Evolutionary conservation across 108 stramenopile genomes (phyloP).

Genomic region (Fragilariopsis cylindrus): DNA sequence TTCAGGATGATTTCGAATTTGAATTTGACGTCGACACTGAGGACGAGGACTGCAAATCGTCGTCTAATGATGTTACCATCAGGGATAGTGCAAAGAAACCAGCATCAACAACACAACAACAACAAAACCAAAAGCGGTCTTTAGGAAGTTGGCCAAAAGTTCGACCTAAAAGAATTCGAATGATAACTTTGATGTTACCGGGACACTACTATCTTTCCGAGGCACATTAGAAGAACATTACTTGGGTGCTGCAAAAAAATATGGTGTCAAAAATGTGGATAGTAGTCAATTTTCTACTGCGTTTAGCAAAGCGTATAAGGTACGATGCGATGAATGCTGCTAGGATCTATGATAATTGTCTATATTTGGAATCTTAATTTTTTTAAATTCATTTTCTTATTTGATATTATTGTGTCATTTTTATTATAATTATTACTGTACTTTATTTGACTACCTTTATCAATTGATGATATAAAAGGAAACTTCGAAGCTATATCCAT

Average conservation of each 20-base stretch:
- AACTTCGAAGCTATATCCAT: constrained; percentile 52
- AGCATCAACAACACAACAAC: background rate
- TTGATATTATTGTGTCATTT: too few relatives aligned
- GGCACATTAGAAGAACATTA: constrained; percentile 70
- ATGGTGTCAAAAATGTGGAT: constrained; percentile 46
- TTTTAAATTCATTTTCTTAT: too few relatives aligned
- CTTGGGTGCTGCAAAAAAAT: constrained; percentile 57
- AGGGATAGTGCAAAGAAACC: background rate
- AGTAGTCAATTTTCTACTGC: constrained; percentile 25
- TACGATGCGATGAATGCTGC: too few relatives aligned
- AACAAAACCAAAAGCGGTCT: constrained; percentile 11
- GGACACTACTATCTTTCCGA: constrained; percentile 67
- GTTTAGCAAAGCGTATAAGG: constrained; percentile 34
- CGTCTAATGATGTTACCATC: background rate
- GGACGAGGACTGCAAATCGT: background rate
- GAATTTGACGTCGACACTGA: too few relatives aligned
- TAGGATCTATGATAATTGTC: too few relatives aligned
- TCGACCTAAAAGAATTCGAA: constrained; percentile 53
- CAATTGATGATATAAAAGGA: constrained; percentile 19
- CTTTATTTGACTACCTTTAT: constrained; percentile 9
- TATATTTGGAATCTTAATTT: too few relatives aligned
- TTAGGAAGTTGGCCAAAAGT: constrained; percentile 55
- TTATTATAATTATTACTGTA: constrained; percentile 5
- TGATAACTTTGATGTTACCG: constrained; percentile 76
- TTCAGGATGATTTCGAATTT: too few relatives aligned